Percentiles rank a stretch among this genome's conserved stretches.
Evolutionary conservation across 1,284 basidiomycete species (phyloP).

Genomic region (Anthracocystis walkeri): DNA sequence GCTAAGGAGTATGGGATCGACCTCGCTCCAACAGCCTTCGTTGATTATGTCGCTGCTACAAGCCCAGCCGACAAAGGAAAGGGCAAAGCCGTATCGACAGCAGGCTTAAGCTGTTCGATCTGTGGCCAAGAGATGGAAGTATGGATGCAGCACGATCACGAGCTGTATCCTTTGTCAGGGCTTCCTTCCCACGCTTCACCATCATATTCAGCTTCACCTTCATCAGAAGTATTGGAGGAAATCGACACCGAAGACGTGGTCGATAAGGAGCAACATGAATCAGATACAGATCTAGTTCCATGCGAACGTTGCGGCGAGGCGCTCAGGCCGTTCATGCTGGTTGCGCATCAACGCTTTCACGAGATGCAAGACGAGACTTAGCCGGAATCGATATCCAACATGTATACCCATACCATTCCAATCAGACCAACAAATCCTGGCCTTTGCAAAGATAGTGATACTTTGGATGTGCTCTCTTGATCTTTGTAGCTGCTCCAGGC

Average conservation of each 20-base stretch:
- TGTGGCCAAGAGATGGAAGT: slow-evolving; percentile 49
- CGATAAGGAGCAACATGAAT: slow-evolving; percentile 6
- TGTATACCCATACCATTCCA: neutral
- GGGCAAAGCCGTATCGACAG: neutral
- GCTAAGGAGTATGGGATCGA: slow-evolving; percentile 50
- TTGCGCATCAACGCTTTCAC: slow-evolving; percentile 32
- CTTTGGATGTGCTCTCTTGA: neutral
- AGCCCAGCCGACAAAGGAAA: slow-evolving; percentile 8
- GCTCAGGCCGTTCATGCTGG: slow-evolving; percentile 23
- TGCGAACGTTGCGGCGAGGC: slow-evolving; percentile 27
- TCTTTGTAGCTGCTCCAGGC: neutral
- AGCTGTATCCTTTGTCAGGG: slow-evolving; percentile 43
- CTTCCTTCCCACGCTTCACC: slow-evolving; percentile 14
- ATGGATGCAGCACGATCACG: slow-evolving; percentile 65
- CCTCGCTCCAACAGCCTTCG: neutral
- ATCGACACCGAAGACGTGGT: neutral
- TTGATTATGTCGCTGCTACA: neutral
- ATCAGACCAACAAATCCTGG: neutral
- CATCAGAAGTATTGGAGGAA: neutral
- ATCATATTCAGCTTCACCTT: neutral
- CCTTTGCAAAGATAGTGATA: neutral
- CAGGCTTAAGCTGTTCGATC: slow-evolving; percentile 14
- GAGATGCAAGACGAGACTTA: slow-evolving; percentile 11
- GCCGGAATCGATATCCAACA: neutral
- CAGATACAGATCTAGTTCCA: neutral